Evolutionary conservation across 495 filamentous ascomycete genomes (phyloP).

Genomic region (Niebla homalea): DNA sequence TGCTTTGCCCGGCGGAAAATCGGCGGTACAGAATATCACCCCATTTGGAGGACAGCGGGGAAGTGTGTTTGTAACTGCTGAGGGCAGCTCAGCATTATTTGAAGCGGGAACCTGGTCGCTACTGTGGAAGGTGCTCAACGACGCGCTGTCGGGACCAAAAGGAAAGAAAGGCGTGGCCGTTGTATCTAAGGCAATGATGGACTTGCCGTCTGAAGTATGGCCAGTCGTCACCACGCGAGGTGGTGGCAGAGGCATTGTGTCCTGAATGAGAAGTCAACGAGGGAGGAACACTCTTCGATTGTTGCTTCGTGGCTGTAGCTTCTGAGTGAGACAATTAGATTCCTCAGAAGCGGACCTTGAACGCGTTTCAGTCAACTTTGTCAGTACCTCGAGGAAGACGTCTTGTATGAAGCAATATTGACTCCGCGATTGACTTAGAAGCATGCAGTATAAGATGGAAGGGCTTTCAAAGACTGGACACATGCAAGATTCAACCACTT

Average conservation of each 20-base stretch:
- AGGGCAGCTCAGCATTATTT: constrained; percentile 12
- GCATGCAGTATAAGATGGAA: no score
- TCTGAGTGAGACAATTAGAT: no score
- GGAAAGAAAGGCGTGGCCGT: constrained; percentile 18
- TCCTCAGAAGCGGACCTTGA: no score
- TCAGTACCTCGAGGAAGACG: no score
- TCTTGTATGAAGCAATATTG: no score
- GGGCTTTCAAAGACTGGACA: no score
- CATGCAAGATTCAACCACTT: no score
- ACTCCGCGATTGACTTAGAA: no score
- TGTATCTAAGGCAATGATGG: constrained; percentile 22
- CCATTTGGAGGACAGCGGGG: constrained; percentile 19
- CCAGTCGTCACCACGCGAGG: constrained; percentile 24
- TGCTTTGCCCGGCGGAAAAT: constrained; percentile 14
- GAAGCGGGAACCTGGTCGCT: constrained; percentile 19
- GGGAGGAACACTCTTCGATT: no score
- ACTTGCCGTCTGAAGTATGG: constrained; percentile 21
- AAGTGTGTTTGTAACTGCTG: constrained; percentile 8
- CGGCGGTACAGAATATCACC: constrained; percentile 18
- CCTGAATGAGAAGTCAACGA: no score
- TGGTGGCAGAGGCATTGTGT: constrained; percentile 3
- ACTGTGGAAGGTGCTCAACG: constrained; percentile 20
- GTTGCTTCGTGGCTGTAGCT: no score
- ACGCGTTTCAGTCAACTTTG: no score
- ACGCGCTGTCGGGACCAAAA: constrained; percentile 16